Evolutionary conservation across 164 flowering plant species (phyloP).

Genomic region (Umbellularia californica): DNA sequence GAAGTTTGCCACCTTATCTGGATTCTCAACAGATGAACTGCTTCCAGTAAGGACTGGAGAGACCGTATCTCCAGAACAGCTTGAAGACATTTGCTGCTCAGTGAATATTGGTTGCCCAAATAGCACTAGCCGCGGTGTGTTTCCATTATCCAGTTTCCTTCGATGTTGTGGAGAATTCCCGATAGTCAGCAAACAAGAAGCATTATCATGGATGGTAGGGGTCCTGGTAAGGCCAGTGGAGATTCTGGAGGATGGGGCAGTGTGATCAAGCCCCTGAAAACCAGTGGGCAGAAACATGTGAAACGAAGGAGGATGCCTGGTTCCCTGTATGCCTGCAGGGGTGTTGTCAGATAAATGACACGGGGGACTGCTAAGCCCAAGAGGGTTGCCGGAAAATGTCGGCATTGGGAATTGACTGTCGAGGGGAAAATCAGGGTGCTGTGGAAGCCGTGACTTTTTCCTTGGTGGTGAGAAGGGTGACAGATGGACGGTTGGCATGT

Average conservation of each 20-base stretch:
- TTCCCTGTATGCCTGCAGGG: constrained; percentile 99
- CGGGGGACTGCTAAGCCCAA: constrained; percentile 60
- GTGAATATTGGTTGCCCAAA: constrained; percentile 88
- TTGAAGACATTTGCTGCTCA: constrained; percentile 61
- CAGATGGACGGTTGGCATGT: constrained; percentile 65
- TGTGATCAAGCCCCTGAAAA: constrained; percentile 36
- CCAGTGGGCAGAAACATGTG: constrained; percentile 41
- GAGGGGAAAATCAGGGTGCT: constrained; percentile 49
- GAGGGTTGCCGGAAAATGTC: constrained; percentile 53
- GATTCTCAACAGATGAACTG: constrained; percentile 40
- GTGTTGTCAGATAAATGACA: constrained; percentile 58
- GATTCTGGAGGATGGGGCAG: constrained; percentile 27
- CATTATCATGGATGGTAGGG: constrained; percentile 34
- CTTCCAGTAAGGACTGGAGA: constrained; percentile 30
- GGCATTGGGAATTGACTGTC: constrained; percentile 51
- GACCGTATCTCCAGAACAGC: constrained; percentile 36
- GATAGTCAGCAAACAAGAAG: constrained; percentile 73
- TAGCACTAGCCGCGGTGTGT: constrained; percentile 61
- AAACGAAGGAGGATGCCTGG: constrained; percentile 94
- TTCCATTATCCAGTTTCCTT: constrained; percentile 40
- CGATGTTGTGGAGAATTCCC: constrained; percentile 44
- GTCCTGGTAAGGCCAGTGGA: constrained; percentile 25
- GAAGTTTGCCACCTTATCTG: constrained; percentile 24
- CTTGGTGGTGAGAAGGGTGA: constrained; percentile 79
- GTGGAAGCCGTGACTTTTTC: constrained; percentile 69